Evolutionary conservation across 1,284 basidiomycete species (phyloP), one percentile per base, ranked within the genome.

Genomic region (Papiliotrema terrestris): DNA sequence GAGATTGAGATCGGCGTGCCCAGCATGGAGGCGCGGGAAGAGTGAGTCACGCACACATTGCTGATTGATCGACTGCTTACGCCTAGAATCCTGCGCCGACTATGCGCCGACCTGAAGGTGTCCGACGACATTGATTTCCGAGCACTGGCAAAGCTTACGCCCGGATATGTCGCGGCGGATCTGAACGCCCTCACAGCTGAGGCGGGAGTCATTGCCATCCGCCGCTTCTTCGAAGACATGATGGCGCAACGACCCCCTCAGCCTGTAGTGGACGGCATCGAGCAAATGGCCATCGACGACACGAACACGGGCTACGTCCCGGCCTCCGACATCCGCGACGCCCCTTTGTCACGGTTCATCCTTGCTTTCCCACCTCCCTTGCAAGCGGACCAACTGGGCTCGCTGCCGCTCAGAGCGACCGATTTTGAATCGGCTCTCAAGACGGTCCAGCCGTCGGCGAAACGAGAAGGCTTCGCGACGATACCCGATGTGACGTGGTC

Each of bases 1-100:
- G 95, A 98, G 76, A 98, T 98, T 54, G 88, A 89, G 51, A 93
- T 98, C 88, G 90, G 91, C 23, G 94, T 98, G 3, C 95, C 95
- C 1, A 91, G 95, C 65, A 89, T 97, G 62, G 85, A 85, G 57
- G 91, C 86, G 0, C 82, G 93, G 53, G 88, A 90, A 67, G 89
- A 94, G 91, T 95, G 57, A 67, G 86, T 43, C 45, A 39, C 22
- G 13, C 78, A 39, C 36, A 15, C 26, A 29, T 23, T 20, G 37
- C 42, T 15, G 17, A 11, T 35, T 4, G 13, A 9, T 38, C 23
- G 45, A 51, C 32, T 44, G 38, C 43, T 65, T 35, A 49, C 36
- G 50, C 9, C 57, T 45, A 88, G 92, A 71, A 93, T 97, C 56
- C 79, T 96, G 1, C 83, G 83, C 6, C 90, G 94, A 0, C 77